Conservation (phyloP, 2,329 filamentous ascomycete genomes). For the Ilyonectria mors-panacis region DNA sequence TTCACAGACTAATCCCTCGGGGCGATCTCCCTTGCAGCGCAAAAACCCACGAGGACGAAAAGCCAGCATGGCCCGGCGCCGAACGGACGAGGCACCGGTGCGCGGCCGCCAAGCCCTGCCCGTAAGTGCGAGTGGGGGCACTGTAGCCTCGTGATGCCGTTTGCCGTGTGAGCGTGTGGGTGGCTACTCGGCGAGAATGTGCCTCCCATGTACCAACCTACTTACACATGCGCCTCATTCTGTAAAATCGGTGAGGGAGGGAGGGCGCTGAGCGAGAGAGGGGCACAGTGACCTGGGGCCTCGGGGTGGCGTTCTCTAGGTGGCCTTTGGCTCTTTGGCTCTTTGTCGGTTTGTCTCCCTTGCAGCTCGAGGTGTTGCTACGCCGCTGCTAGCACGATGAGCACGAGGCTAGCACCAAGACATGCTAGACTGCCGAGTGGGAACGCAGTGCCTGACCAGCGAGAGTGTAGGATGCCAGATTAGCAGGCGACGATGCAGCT, state of each 20-base stretch:
- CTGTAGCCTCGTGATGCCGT: constrained; percentile 3
- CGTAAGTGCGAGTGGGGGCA: neutral
- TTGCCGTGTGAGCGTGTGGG: neutral
- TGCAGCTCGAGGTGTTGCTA: constrained; percentile 7
- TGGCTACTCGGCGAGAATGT: neutral
- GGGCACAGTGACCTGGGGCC: neutral
- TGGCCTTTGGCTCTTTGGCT: neutral
- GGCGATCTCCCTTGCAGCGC: neutral
- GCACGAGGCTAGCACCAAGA: neutral
- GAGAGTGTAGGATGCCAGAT: neutral
- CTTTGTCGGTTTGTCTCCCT: constrained; percentile 3
- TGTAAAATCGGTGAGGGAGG: neutral
- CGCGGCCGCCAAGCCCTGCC: constrained; percentile 7
- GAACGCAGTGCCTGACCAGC: constrained; percentile 1
- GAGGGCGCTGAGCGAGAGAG: neutral
- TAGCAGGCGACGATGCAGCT: neutral
- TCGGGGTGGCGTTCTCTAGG: constrained; percentile 2
- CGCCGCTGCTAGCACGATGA: neutral
- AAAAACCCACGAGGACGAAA: neutral
- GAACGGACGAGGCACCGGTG: neutral
- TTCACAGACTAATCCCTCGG: no score
- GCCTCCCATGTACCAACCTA: neutral
- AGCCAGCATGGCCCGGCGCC: neutral
- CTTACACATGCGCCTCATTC: neutral
- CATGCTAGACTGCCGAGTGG: constrained; percentile 1